Evolutionary conservation across 805 yeast species (phyloP).

Genomic region (Saccharomycopsis babjevae): DNA sequence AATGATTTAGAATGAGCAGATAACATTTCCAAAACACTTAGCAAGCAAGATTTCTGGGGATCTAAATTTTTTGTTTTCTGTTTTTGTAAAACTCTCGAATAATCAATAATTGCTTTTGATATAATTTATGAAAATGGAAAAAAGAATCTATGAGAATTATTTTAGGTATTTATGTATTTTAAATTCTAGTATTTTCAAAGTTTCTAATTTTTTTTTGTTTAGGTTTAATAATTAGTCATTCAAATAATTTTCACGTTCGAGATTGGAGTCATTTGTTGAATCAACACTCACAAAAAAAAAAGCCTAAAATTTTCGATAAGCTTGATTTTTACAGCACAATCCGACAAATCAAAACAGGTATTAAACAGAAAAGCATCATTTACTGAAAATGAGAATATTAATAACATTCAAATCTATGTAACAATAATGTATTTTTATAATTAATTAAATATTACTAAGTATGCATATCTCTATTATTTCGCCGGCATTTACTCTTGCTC

Average conservation of each 20-base stretch:
- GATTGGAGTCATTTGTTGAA: not conserved
- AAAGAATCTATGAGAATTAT: too few relatives aligned
- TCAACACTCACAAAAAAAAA: not conserved
- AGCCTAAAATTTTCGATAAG: too few relatives aligned
- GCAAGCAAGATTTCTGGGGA: not conserved
- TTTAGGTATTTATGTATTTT: too few relatives aligned
- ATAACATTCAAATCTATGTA: not conserved
- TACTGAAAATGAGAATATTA: not conserved
- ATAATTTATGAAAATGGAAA: too few relatives aligned
- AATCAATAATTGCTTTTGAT: too few relatives aligned
- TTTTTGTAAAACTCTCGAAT: not conserved
- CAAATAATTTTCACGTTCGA: not conserved
- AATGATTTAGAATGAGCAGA: not conserved
- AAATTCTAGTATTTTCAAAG: too few relatives aligned
- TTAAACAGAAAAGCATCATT: not conserved
- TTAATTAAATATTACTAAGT: not conserved
- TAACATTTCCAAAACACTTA: not conserved
- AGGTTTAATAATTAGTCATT: not conserved
- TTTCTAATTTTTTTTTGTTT: not conserved
- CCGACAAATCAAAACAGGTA: too few relatives aligned
- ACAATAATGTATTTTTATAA: not conserved
- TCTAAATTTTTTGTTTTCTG: not conserved
- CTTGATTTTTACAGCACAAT: too few relatives aligned
- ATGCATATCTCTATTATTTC: not conserved
- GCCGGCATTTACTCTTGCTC: conserved; percentile 19